Base-by-base conservation (phyloP, 2,329 filamentous ascomycete genomes). In the Xenosphaeropsis pyriputrescens region DNA sequence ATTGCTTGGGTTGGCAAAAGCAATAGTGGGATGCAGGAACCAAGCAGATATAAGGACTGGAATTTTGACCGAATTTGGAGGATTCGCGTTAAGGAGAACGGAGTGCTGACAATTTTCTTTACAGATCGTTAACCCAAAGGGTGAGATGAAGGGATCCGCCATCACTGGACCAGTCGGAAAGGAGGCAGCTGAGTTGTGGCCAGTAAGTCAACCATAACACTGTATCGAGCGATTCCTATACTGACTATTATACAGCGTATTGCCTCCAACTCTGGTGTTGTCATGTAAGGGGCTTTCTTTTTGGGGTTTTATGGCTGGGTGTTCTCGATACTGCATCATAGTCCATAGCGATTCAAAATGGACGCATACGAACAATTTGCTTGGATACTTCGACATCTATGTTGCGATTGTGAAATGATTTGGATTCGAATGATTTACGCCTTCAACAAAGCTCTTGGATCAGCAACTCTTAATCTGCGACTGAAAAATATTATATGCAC, bases 141-240 rank as follows among this genome's bases (percentile, higher is more conserved):
- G 91, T 72, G 91, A 98, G 75, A 98, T 98, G 91, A 98, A 98
- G 83, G 91, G 91, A 63, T 95, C 86, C 51, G 91, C 91, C 65
- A 98, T 98, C 65, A 98, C 91, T 57, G 91, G 91, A 56, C 91
- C 91, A 57, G 89, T 98, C 62, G 91, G 89, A 67, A 98, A 98
- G 82, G 91, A 98, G 74, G 91, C 91, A 64, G 91, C 91, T 65
- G 91, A 98, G 74, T 77, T 98, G 59, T 98, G 91, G 91, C 91
- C 91, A 64, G 85, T 89, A 75, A 70, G 82, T 75, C 46, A 3
- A 16, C 14, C 3, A 26, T 18, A 16, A 18, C 9, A 32, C 6
- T 15, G 18, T 32, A 26, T 18, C 39, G 41, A 19, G 41, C 37
- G 12, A 35, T 39, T 41, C 16, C 12, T 29, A 37, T 40, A 36